Percentiles rank a stretch among this genome's conserved stretches.
Evolutionary conservation across 768 basidiomycete species (phyloP).

Genomic region (Gelatoporia subvermispora): DNA sequence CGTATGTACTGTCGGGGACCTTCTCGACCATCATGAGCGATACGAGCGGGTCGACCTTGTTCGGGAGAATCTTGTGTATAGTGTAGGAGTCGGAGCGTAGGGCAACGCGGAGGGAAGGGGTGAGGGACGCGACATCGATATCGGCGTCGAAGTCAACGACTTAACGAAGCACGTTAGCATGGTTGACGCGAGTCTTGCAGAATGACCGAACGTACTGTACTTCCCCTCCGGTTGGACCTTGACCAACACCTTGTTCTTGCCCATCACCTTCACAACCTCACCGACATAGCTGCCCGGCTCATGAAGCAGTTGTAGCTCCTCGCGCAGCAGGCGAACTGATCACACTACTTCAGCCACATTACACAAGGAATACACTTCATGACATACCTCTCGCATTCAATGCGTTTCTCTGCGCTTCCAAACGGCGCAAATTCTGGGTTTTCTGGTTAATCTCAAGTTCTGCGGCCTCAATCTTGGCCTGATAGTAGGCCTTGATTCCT

Average conservation of each 20-base stretch:
- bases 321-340: constrained; percentile 80
- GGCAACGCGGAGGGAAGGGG: constrained; percentile 86
- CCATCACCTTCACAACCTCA: constrained; percentile 97
- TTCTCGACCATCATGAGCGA: constrained; percentile 99
- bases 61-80: constrained; percentile 93
- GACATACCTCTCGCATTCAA: constrained; percentile 85
- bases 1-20: constrained; percentile 97
- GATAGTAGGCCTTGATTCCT: constrained; percentile 87
- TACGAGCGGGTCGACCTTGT: constrained; percentile 97
- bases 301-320: constrained; percentile 88
- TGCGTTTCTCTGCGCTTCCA: constrained; percentile 97
- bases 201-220: constrained; percentile 68
- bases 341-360: background rate
- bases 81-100: constrained; percentile 95
- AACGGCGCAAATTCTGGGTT: constrained; percentile 89
- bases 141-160: constrained; percentile 93
- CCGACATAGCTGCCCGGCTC: constrained; percentile 98
- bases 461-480: constrained; percentile 91
- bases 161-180: constrained; percentile 23
- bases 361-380: background rate
- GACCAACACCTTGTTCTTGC: constrained; percentile 96
- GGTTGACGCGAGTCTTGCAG: background rate
- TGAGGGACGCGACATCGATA: constrained; percentile 75
- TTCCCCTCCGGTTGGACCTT: constrained; percentile 99
- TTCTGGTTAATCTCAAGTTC: constrained; percentile 94